These are phyloP conservation scores for Tephrocybe sp. DNA, from an alignment of 768 basidiomycete species.

Conservation along the genomic window DNA sequence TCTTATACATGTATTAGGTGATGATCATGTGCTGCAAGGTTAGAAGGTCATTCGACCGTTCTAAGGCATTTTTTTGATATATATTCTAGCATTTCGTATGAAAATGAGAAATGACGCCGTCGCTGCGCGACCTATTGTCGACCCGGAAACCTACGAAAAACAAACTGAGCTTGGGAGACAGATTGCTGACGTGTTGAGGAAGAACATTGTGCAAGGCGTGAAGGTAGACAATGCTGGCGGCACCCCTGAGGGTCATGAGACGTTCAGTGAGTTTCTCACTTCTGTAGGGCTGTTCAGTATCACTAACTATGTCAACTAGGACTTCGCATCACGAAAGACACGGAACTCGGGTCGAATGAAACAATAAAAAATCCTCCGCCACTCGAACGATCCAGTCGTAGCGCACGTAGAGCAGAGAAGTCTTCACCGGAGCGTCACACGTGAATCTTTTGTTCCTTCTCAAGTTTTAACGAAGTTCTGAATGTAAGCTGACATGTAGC, in stretches of 20 bases:
- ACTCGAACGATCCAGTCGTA: constrained; percentile 41
- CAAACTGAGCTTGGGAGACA: constrained; percentile 63
- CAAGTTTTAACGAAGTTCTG: constrained; percentile 7
- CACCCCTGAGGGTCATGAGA: constrained; percentile 31
- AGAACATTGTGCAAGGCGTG: constrained; percentile 83
- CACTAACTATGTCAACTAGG: constrained; percentile 35
- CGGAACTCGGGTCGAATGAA: constrained; percentile 85
- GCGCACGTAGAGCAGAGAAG: constrained; percentile 43
- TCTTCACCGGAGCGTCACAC: constrained; percentile 25
- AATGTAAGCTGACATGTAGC: constrained; percentile 25
- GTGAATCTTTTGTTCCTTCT: constrained; percentile 14
- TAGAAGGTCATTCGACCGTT: not conserved
- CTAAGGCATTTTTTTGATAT: constrained; percentile 1
- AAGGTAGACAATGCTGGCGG: constrained; percentile 35
- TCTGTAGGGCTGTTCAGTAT: not conserved
- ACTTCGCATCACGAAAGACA: constrained; percentile 71
- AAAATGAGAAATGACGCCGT: constrained; percentile 66
- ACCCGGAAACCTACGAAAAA: constrained; percentile 47
- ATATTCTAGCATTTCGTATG: constrained; percentile 57
- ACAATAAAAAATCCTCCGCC: constrained; percentile 64
- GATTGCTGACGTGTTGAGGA: constrained; percentile 68
- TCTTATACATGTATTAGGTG: constrained; percentile 36
- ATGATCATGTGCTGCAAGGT: constrained; percentile 57
- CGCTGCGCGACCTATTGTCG: constrained; percentile 35
- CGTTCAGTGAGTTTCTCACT: constrained; percentile 51